A percentile compares a stretch with the other conserved stretches of the same genome.
Conservation (phyloP, 83 land plant species). For the Larix sibirica region DNA sequence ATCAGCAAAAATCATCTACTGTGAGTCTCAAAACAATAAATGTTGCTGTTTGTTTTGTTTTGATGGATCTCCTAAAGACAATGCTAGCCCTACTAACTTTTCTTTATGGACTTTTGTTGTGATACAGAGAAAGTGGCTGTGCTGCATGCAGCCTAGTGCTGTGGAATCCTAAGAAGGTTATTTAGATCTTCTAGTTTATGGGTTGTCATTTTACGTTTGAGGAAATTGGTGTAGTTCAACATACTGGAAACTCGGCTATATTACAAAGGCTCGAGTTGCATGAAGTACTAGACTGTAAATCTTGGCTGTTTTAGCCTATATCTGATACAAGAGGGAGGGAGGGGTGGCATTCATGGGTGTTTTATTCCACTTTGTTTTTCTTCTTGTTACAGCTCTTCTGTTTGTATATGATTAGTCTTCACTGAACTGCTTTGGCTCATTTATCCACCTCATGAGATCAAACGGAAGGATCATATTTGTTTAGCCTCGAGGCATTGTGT, state of each 20-base stretch:
- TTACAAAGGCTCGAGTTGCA: slow-evolving; percentile 13
- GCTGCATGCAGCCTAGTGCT: slow-evolving; percentile 15
- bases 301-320: neutral
- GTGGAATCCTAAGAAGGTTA: slow-evolving; percentile 4
- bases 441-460: neutral
- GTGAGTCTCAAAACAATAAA: neutral
- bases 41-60: neutral
- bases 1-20: slow-evolving; percentile 1
- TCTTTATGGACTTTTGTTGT: neutral
- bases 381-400: slow-evolving; percentile 9
- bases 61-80: neutral
- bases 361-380: neutral
- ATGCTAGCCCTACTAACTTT: neutral
- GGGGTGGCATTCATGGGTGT: slow-evolving; percentile 14
- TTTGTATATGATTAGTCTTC: slow-evolving; percentile 16
- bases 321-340: slow-evolving; percentile 4
- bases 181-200: neutral
- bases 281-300: slow-evolving; percentile 4
- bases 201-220: slow-evolving; percentile 7
- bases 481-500: slow-evolving; percentile 5
- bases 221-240: slow-evolving; percentile 1
- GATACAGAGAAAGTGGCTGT: slow-evolving; percentile 16
- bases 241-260: slow-evolving; percentile 11
- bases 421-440: slow-evolving; percentile 12
- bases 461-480: neutral